These are phyloP conservation scores for Kluyveromyces sp. DNA, from an alignment of 1,139 yeast genomes.

Conservation along the genomic window DNA sequence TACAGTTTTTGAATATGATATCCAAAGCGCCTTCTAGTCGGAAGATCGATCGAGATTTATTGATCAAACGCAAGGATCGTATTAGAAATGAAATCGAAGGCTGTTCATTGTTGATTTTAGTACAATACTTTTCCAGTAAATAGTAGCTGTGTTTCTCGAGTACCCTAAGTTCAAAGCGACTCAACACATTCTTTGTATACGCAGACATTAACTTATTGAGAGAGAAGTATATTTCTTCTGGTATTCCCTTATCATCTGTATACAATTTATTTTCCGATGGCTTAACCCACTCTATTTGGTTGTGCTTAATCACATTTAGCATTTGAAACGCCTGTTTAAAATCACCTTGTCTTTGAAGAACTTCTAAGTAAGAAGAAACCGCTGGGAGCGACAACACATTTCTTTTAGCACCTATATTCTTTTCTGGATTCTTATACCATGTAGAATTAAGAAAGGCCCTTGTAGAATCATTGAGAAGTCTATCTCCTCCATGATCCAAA, in stretches of 20 bases:
- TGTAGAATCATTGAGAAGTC: constrained; percentile 3
- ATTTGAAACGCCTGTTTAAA: constrained; percentile 1
- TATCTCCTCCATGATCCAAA: not conserved
- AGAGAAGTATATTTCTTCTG: constrained; percentile 21
- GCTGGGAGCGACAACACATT: constrained; percentile 1
- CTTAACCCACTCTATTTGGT: constrained; percentile 18
- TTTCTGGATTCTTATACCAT: constrained; percentile 1
- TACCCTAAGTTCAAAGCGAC: constrained; percentile 7
- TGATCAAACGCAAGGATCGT: constrained; percentile 7
- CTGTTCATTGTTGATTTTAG: constrained; percentile 1
- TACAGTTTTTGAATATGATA: constrained; percentile 1
- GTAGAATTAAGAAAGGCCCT: constrained; percentile 3
- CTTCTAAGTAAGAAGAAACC: constrained; percentile 1
- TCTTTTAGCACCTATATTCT: not conserved
- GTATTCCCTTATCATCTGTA: constrained; percentile 7
- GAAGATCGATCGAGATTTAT: constrained; percentile 13
- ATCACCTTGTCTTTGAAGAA: not conserved
- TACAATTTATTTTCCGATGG: constrained; percentile 6
- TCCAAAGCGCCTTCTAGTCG: constrained; percentile 8
- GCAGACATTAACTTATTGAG: constrained; percentile 18
- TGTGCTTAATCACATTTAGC: constrained; percentile 14
- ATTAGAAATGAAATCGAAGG: constrained; percentile 3
- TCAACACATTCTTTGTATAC: constrained; percentile 7
- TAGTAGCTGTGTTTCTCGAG: constrained; percentile 15
- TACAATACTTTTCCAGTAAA: constrained; percentile 11